phyloP scores from a whole-genome alignment of 257 asterid genomes.

The Solanum ossicruentum region DNA sequence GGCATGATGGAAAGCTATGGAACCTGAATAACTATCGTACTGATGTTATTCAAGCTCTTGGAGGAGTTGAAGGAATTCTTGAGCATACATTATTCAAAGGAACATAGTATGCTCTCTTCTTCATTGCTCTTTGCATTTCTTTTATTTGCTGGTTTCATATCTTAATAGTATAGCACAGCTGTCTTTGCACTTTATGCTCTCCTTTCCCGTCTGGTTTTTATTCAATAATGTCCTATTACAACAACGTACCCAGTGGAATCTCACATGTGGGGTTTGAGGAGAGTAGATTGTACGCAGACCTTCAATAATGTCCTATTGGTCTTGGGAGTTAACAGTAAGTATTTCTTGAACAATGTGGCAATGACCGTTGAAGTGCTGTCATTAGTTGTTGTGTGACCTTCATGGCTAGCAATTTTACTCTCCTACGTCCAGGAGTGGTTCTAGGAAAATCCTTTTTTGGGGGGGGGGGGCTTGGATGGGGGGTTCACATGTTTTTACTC shows the following conservation, averaged over 20 bases:
- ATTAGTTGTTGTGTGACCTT: background rate
- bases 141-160: background rate
- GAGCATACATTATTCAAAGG: conserved; percentile 97
- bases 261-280: background rate
- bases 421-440: background rate
- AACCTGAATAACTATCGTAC: conserved; percentile 97
- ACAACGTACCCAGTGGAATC: too few relatives aligned
- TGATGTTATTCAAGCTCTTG: conserved; percentile 98
- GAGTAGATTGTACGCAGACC: too few relatives aligned
- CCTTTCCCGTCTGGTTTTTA: background rate
- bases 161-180: background rate
- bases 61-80: conserved; percentile 99
- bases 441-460: background rate
- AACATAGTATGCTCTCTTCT: conserved; percentile 68
- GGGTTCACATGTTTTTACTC: background rate
- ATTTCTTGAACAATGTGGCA: background rate
- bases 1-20: conserved; percentile 98
- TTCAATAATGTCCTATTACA: background rate
- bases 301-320: background rate
- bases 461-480: too few relatives aligned
- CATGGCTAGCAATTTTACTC: background rate
- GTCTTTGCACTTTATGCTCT: background rate
- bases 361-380: background rate
- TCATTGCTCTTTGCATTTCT: background rate
- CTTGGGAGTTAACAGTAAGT: background rate